Evolutionary conservation across 192 early-diverging fungal species (phyloP).

Genomic region (Rhizophagus clarus): DNA sequence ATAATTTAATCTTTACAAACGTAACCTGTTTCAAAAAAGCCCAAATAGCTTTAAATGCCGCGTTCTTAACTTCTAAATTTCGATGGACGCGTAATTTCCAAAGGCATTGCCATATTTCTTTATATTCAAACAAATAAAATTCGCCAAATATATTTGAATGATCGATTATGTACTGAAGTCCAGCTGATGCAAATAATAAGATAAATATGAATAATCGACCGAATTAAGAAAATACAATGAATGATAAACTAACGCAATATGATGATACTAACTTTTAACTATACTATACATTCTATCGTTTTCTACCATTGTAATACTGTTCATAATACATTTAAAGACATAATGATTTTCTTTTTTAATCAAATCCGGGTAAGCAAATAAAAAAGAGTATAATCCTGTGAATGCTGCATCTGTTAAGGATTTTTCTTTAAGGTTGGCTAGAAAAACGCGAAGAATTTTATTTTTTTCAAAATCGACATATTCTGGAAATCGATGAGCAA

Average conservation of each 20-base stretch:
- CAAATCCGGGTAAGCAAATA: constrained; percentile 34
- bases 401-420: constrained; percentile 35
- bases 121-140: not conserved
- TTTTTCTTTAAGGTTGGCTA: constrained; percentile 38
- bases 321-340: constrained; percentile 6
- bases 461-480: constrained; percentile 10
- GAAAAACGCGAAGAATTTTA: constrained; percentile 39
- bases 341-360: constrained; percentile 27
- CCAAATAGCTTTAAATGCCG: constrained; percentile 4
- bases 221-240: not conserved
- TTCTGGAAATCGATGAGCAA: constrained; percentile 43
- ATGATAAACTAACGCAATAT: not conserved
- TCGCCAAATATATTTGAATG: constrained; percentile 8
- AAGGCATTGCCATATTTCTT: constrained; percentile 5
- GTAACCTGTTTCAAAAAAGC: constrained; percentile 38
- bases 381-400: constrained; percentile 38
- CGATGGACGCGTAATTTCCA: constrained; percentile 12
- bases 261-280: not conserved
- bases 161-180: constrained; percentile 8
- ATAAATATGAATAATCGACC: not conserved
- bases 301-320: constrained; percentile 1
- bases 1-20: not conserved
- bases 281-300: constrained; percentile 7
- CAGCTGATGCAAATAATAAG: not conserved
- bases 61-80: not conserved